Evolutionary conservation across 441 rosid species (phyloP).

Genomic region (Francoa sonchifolia): DNA sequence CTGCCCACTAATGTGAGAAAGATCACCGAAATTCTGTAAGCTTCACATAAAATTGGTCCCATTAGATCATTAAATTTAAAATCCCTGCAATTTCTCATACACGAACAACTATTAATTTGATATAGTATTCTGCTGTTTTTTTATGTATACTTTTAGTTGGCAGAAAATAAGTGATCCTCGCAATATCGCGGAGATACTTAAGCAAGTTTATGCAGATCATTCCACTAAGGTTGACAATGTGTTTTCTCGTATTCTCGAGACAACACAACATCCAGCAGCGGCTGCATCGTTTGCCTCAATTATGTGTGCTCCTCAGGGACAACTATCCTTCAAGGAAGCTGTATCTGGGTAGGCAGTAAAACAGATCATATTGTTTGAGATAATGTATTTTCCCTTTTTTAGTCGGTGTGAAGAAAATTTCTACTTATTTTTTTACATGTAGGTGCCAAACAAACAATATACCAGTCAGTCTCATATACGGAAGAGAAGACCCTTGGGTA

Average conservation of each 20-base stretch:
- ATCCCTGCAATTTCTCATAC: background rate
- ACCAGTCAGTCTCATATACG: slow-evolving; percentile 73
- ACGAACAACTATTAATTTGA: background rate
- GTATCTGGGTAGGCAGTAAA: slow-evolving; percentile 32
- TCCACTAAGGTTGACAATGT: slow-evolving; percentile 68
- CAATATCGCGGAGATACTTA: slow-evolving; percentile 68
- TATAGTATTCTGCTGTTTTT: background rate
- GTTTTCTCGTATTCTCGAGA: slow-evolving; percentile 56
- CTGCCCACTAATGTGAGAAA: slow-evolving; percentile 61
- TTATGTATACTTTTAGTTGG: slow-evolving; percentile 42
- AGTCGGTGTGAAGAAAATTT: no score
- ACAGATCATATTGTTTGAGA: background rate
- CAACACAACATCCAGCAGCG: slow-evolving; percentile 84
- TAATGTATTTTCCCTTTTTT: background rate
- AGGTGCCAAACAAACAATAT: slow-evolving; percentile 50
- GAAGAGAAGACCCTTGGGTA: slow-evolving; percentile 96
- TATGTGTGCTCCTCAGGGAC: slow-evolving; percentile 81
- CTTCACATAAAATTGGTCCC: slow-evolving; percentile 7
- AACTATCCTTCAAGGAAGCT: slow-evolving; percentile 59
- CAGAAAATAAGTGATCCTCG: slow-evolving; percentile 75
- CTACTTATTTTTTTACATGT: no score
- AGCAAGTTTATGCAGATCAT: slow-evolving; percentile 85
- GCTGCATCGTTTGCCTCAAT: slow-evolving; percentile 91
- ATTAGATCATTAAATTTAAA: background rate
- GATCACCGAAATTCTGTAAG: slow-evolving; percentile 64